These are phyloP conservation scores for Trichoderma brevicompactum DNA, from an alignment of 2,329 filamentous ascomycete genomes.

Conservation along the genomic window DNA sequence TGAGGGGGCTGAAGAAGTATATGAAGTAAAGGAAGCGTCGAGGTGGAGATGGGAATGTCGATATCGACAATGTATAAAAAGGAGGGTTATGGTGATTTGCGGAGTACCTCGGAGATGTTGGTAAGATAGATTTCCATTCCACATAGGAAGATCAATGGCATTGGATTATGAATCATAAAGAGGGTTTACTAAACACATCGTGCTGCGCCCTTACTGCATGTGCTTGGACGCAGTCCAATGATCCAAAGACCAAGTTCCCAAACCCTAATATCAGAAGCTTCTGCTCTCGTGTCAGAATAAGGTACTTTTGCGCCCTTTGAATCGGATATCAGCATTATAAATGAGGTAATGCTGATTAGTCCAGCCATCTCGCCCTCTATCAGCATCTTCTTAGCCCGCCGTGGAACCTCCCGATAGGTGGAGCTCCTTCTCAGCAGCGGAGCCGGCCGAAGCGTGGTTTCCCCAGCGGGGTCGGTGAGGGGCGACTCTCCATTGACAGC, in stretches of 20 bases:
- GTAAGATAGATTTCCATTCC: constrained; percentile 20
- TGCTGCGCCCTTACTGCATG: too few relatives aligned
- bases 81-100: background rate
- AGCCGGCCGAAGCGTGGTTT: constrained; percentile 43
- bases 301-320: too few relatives aligned
- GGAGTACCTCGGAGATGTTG: background rate
- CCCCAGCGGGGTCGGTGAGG: constrained; percentile 34
- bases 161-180: background rate
- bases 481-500: background rate
- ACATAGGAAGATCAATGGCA: background rate
- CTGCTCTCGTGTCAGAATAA: too few relatives aligned
- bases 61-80: background rate
- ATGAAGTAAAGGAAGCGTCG: constrained; percentile 47
- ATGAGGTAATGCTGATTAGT: too few relatives aligned
- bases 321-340: too few relatives aligned
- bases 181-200: background rate
- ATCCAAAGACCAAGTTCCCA: too few relatives aligned
- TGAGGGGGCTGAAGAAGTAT: constrained; percentile 74
- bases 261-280: too few relatives aligned
- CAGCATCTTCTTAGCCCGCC: too few relatives aligned
- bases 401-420: constrained; percentile 39
- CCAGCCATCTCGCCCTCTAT: too few relatives aligned
- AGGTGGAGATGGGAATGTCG: background rate
- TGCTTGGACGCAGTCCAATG: too few relatives aligned
- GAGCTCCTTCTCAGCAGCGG: constrained; percentile 36